Evolutionary conservation across 1,284 basidiomycete species (phyloP).

Genomic region (Malassezia pachydermatis): DNA sequence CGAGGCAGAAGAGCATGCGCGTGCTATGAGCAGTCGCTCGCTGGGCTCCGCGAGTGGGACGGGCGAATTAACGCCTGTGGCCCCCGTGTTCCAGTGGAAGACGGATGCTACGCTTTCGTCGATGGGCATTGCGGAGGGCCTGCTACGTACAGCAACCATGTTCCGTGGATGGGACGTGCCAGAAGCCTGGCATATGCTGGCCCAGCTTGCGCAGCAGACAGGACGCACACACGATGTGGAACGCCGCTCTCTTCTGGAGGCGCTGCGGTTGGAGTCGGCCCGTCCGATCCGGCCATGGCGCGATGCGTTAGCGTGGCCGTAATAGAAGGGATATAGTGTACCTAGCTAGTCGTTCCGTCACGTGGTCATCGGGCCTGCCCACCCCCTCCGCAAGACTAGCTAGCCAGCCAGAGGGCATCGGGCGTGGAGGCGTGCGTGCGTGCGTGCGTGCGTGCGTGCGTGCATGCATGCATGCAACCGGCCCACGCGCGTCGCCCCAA

Average conservation of each 20-base stretch:
- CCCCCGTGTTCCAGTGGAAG: slow-evolving; percentile 14
- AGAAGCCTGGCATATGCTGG: slow-evolving; percentile 43
- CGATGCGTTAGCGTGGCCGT: slow-evolving; percentile 15
- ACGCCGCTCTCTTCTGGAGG: slow-evolving; percentile 31
- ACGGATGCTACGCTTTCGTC: slow-evolving; percentile 28
- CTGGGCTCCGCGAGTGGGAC: background rate
- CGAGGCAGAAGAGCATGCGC: slow-evolving; percentile 7
- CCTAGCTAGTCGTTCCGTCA: no score
- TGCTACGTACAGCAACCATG: slow-evolving; percentile 23
- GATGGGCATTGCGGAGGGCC: slow-evolving; percentile 36
- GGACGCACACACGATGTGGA: slow-evolving; percentile 8
- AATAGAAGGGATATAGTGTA: no score
- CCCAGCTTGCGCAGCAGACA: slow-evolving; percentile 26
- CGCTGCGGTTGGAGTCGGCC: slow-evolving; percentile 32
- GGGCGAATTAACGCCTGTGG: background rate
- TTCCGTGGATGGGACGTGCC: slow-evolving; percentile 32
- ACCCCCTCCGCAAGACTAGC: no score
- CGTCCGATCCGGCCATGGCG: slow-evolving; percentile 24
- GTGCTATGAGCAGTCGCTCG: background rate
- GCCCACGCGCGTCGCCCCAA: no score
- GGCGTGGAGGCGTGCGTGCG: no score
- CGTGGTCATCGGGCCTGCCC: no score
- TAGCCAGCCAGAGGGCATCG: no score
- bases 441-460: no score
- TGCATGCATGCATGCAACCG: no score